Evolutionary conservation across 1,284 basidiomycete genomes (phyloP).

Genomic region (Tetrapyrgos nigripes): DNA sequence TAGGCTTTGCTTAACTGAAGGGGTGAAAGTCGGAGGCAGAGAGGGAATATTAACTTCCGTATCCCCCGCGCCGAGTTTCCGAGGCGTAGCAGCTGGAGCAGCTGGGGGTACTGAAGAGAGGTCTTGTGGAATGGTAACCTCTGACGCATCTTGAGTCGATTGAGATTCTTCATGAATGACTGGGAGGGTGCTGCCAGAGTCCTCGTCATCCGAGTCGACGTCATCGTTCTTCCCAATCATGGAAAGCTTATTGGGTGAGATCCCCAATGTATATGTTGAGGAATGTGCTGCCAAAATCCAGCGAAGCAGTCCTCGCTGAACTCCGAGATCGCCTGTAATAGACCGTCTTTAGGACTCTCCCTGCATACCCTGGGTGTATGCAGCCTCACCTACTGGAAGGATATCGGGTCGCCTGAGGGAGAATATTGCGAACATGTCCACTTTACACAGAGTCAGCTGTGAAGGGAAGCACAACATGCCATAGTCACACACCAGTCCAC

Average conservation of each 20-base stretch:
- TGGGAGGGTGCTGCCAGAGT: slow-evolving; percentile 17
- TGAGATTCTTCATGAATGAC: neutral
- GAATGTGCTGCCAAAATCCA: slow-evolving; percentile 79
- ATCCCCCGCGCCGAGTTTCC: slow-evolving; percentile 20
- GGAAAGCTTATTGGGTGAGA: slow-evolving; percentile 62
- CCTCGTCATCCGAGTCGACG: slow-evolving; percentile 20
- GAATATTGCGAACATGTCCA: slow-evolving; percentile 93
- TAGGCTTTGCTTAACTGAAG: slow-evolving; percentile 64
- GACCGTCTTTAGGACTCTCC: neutral
- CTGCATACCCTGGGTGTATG: neutral
- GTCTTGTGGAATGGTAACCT: slow-evolving; percentile 6
- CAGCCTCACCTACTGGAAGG: slow-evolving; percentile 68
- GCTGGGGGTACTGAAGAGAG: slow-evolving; percentile 15
- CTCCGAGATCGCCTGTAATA: slow-evolving; percentile 75
- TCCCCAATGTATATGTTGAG: slow-evolving; percentile 50
- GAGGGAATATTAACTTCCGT: slow-evolving; percentile 34
- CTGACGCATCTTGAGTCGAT: neutral
- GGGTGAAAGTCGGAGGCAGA: slow-evolving; percentile 69
- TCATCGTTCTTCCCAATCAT: slow-evolving; percentile 34
- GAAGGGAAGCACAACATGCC: neutral
- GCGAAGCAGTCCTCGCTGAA: slow-evolving; percentile 78
- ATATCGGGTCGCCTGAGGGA: slow-evolving; percentile 84
- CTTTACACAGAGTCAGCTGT: slow-evolving; percentile 34
- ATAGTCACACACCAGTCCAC: slow-evolving; percentile 54
- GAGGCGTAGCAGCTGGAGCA: slow-evolving; percentile 15